Percentiles rank a stretch among this genome's conserved stretches.
These are phyloP conservation scores for Carex myosuroides DNA, from an alignment of 176 grass and related monocot genomes.

Conservation along the genomic window DNA sequence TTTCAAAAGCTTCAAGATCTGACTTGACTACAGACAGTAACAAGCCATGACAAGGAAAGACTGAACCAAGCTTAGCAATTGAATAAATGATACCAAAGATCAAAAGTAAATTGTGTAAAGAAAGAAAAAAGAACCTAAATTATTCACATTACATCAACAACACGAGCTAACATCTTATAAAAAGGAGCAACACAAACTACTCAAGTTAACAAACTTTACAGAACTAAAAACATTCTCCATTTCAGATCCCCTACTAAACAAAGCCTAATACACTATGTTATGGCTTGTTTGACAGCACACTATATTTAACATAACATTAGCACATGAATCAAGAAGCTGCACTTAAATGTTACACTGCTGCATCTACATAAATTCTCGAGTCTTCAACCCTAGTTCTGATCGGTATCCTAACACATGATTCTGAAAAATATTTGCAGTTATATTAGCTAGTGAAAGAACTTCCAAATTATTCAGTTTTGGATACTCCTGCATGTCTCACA, in stretches of 20 bases:
- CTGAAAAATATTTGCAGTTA: neutral
- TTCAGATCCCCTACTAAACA: conserved; percentile 10
- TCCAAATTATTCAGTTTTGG: neutral
- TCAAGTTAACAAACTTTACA: conserved; percentile 7
- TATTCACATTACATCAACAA: conserved; percentile 14
- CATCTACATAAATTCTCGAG: neutral
- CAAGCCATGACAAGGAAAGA: neutral
- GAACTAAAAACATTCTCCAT: neutral
- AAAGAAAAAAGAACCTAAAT: neutral
- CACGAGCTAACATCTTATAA: neutral
- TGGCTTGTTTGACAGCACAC: neutral
- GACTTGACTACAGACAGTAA: neutral
- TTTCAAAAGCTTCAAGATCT: neutral
- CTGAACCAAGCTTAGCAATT: neutral
- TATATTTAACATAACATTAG: conserved; percentile 12
- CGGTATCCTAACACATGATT: neutral
- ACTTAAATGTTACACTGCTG: conserved; percentile 11
- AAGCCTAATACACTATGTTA: neutral
- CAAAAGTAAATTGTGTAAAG: neutral
- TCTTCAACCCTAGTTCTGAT: neutral
- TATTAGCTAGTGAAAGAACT: neutral
- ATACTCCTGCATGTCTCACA: neutral
- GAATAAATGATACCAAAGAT: neutral
- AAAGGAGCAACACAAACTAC: conserved; percentile 4
- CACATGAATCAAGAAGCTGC: neutral